A percentile compares a stretch with the other conserved stretches of the same genome.
These are phyloP conservation scores for Coemansia erecta DNA, from an alignment of 192 early-diverging fungal species.

Conservation along the genomic window DNA sequence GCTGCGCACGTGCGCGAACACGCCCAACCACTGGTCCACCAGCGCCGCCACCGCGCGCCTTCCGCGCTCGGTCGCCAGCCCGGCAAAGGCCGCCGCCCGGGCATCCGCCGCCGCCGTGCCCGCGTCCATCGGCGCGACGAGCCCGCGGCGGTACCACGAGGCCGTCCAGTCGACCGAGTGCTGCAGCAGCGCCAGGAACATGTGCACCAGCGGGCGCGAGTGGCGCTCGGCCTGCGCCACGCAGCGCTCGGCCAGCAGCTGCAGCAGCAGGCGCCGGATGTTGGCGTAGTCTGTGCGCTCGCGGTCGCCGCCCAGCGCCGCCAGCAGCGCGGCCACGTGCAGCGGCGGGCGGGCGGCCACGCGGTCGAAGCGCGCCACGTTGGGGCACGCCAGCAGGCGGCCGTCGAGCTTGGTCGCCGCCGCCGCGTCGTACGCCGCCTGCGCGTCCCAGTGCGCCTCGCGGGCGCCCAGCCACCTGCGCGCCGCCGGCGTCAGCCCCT, in stretches of 20 bases:
- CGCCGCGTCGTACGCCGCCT: neutral
- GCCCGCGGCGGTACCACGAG: constrained; percentile 20
- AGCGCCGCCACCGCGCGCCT: constrained; percentile 17
- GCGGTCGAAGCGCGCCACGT: constrained; percentile 26
- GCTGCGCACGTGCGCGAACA: constrained; percentile 39
- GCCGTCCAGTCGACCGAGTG: constrained; percentile 36
- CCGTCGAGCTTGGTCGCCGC: constrained; percentile 36
- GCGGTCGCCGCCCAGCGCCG: constrained; percentile 15
- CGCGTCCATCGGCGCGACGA: neutral
- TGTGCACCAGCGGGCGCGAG: constrained; percentile 58
- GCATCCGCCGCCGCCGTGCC: constrained; percentile 10
- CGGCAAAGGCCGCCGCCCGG: constrained; percentile 17
- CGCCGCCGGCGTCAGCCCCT: constrained; percentile 38
- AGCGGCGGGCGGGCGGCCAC: neutral
- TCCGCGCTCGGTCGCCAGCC: constrained; percentile 22
- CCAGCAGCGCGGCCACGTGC: neutral
- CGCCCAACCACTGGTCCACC: constrained; percentile 31
- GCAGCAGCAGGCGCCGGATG: constrained; percentile 61
- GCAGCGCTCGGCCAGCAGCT: constrained; percentile 57
- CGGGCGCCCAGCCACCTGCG: constrained; percentile 23
- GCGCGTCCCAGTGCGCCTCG: constrained; percentile 11
- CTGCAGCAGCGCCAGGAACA: constrained; percentile 62
- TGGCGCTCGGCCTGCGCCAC: constrained; percentile 64
- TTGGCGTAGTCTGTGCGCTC: constrained; percentile 72
- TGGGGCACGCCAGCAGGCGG: constrained; percentile 35